Conservation (phyloP, 345 rosid species). For the Brassica napus region Da-Ae NC_063446.1:65094001-65094500, state of each 20-base stretch:
- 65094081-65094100: constrained; percentile 90
- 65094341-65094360: background rate
- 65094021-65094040: constrained; percentile 92
- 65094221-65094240: constrained; percentile 66
- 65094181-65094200: constrained; percentile 65
- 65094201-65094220: constrained; percentile 76
- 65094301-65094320: constrained; percentile 30
- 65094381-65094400: constrained; percentile 41
- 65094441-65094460: constrained; percentile 19
- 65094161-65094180: constrained; percentile 36
- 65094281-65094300: constrained; percentile 31
- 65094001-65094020: constrained; percentile 29
- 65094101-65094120: constrained; percentile 67
- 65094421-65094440: constrained; percentile 3
- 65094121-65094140: constrained; percentile 66
- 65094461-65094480: constrained; percentile 4
- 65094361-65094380: background rate
- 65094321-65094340: constrained; percentile 19
- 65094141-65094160: constrained; percentile 44
- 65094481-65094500: constrained; percentile 39
- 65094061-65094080: constrained; percentile 90
- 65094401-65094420: background rate
- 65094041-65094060: constrained; percentile 70
- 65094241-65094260: constrained; percentile 66
- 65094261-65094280: constrained; percentile 1